Evolutionary conservation across 257 asterid genomes (phyloP).

Genomic region (Apocynum venetum): DNA sequence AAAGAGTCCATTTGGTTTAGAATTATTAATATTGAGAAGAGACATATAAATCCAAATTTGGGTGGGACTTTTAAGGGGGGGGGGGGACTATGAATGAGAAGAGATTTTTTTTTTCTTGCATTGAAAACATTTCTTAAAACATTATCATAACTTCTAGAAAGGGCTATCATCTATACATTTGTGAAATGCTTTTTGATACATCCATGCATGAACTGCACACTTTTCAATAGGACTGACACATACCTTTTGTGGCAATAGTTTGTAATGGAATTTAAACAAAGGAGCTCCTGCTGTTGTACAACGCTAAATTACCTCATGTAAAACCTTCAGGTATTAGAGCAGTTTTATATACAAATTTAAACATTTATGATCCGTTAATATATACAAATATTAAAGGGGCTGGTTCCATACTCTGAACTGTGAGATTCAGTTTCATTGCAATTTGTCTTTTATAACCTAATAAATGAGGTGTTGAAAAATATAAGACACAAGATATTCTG

Average conservation of each 20-base stretch:
- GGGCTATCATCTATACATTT: not conserved
- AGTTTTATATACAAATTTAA: not conserved
- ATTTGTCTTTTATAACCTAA: not conserved
- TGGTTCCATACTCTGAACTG: not conserved
- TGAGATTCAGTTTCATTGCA: not conserved
- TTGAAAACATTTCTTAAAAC: not conserved
- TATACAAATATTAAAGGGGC: not conserved
- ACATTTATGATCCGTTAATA: not conserved
- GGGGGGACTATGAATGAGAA: not conserved
- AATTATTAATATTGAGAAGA: not conserved
- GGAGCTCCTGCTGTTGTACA: not conserved
- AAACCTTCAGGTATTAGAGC: not conserved
- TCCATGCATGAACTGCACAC: not conserved
- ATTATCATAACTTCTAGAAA: not conserved
- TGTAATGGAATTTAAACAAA: not conserved
- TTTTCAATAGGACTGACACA: not conserved
- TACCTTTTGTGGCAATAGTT: not conserved
- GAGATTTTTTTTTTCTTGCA: not conserved
- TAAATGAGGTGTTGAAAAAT: not conserved
- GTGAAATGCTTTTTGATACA: not conserved
- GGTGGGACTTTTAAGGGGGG: not conserved
- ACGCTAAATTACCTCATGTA: not conserved
- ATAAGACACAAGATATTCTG: not conserved
- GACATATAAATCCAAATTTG: not conserved
- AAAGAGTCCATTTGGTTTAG: not conserved